phyloP scores from a whole-genome alignment of 2,329 filamentous ascomycete species.

The Verticillium alfalfae region DNA sequence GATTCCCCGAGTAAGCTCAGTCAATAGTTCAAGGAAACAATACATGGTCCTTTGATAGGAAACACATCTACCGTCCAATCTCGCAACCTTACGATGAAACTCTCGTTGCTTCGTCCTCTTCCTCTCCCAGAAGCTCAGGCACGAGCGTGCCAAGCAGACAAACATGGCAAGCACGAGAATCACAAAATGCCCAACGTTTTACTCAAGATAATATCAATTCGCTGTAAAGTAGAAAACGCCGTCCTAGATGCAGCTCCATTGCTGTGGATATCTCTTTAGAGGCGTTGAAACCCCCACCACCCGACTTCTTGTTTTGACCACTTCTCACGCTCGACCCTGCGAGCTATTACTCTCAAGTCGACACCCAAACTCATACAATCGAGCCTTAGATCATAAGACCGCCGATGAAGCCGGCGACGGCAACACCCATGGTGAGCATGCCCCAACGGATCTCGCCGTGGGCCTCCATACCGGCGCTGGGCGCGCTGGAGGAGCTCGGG shows the following conservation, averaged over 20 bases:
- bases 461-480: slow-evolving; percentile 7
- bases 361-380: neutral
- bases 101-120: too few species aligned
- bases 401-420: slow-evolving; percentile 7
- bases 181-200: too few species aligned
- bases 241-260: neutral
- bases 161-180: too few species aligned
- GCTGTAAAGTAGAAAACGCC: neutral
- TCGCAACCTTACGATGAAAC: too few species aligned
- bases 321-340: neutral
- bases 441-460: slow-evolving; percentile 8
- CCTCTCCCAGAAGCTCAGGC: too few species aligned
- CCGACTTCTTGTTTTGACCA: neutral
- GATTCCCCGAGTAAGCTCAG: too few species aligned
- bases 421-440: slow-evolving; percentile 6
- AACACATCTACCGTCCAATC: too few species aligned
- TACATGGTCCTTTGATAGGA: too few species aligned
- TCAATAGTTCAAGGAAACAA: too few species aligned
- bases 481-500: neutral
- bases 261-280: neutral
- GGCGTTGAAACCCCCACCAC: neutral
- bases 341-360: neutral
- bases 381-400: slow-evolving; percentile 5
- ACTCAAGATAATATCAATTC: neutral
- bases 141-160: too few species aligned